Conservation (phyloP, 441 rosid species). For the Melastoma candidum region DNA sequence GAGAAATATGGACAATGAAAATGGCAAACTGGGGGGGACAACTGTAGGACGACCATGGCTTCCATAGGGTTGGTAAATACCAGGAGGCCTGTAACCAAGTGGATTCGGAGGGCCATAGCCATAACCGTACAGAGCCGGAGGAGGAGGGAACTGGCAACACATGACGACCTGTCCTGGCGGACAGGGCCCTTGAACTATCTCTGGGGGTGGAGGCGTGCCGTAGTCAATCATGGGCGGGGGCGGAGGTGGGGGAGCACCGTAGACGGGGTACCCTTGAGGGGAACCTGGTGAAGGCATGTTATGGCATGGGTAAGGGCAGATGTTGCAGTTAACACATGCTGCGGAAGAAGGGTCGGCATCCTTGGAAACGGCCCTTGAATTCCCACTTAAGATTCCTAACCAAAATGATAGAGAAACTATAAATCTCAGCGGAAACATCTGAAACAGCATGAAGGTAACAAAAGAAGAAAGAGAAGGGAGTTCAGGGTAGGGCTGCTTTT, state of each 20-base stretch:
- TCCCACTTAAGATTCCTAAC: slow-evolving; percentile 12
- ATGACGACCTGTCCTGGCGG: slow-evolving; percentile 29
- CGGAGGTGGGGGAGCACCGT: slow-evolving; percentile 20
- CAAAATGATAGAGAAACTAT: slow-evolving; percentile 14
- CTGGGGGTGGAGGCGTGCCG: slow-evolving; percentile 23
- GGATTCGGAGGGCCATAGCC: slow-evolving; percentile 32
- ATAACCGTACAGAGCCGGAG: too few species aligned
- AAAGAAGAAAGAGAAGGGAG: slow-evolving; percentile 7
- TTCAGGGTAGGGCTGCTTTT: neutral
- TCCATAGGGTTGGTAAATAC: slow-evolving; percentile 3
- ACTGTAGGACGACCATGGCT: too few species aligned
- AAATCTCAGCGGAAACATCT: slow-evolving; percentile 17
- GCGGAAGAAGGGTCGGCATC: slow-evolving; percentile 13
- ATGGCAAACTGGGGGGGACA: too few species aligned
- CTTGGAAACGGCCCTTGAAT: slow-evolving; percentile 16
- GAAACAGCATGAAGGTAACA: neutral
- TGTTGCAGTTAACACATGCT: slow-evolving; percentile 16
- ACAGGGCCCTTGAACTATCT: slow-evolving; percentile 19
- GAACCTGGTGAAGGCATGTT: slow-evolving; percentile 28
- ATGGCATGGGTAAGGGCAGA: slow-evolving; percentile 31
- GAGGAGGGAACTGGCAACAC: slow-evolving; percentile 15
- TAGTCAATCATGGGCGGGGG: slow-evolving; percentile 21
- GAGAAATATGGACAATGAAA: too few species aligned
- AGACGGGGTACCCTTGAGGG: slow-evolving; percentile 17
- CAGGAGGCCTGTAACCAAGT: slow-evolving; percentile 22